phyloP scores from a whole-genome alignment of 2,329 filamentous ascomycete species.

The Purpureocillium takamizusanense region DNA sequence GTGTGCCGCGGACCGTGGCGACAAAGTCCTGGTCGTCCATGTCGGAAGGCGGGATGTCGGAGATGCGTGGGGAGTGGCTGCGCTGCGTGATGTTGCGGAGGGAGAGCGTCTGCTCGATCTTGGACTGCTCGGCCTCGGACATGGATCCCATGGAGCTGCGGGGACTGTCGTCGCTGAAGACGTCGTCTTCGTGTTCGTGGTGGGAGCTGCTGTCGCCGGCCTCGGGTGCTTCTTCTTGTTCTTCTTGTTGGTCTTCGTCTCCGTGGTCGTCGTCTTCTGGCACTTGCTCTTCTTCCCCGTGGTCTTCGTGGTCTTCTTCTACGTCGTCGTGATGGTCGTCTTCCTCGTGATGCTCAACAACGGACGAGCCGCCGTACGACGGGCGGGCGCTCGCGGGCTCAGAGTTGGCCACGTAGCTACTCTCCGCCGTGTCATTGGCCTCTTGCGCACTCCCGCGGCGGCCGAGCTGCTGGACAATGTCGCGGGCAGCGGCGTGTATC shows the following conservation, averaged over 20 bases:
- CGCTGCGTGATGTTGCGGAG: conserved; percentile 14
- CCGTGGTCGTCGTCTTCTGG: conserved; percentile 3
- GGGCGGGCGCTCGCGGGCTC: too few species aligned
- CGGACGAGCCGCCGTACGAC: conserved; percentile 15
- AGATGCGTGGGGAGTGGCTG: conserved; percentile 32
- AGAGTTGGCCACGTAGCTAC: conserved; percentile 14
- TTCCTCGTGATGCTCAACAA: conserved; percentile 10
- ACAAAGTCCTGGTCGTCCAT: conserved; percentile 34
- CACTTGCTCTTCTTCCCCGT: too few species aligned
- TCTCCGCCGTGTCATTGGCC: conserved; percentile 7
- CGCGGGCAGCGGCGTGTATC: conserved; percentile 43
- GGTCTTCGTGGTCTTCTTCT: too few species aligned
- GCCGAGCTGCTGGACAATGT: conserved; percentile 40
- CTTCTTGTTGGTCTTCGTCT: too few species aligned
- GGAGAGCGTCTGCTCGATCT: conserved; percentile 22
- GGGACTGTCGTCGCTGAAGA: conserved; percentile 50
- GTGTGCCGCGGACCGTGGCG: conserved; percentile 47
- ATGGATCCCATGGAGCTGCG: conserved; percentile 48
- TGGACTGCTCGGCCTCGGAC: conserved; percentile 23
- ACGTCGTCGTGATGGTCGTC: neutral
- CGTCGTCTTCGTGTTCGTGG: conserved; percentile 44
- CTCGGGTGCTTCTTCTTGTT: too few species aligned
- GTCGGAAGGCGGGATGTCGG: conserved; percentile 41
- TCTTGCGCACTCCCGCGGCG: conserved; percentile 4
- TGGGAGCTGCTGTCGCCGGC: conserved; percentile 29